phyloP scores from a whole-genome alignment of 2,329 filamentous ascomycete genomes.

The Domatiomyces globalis region DNA sequence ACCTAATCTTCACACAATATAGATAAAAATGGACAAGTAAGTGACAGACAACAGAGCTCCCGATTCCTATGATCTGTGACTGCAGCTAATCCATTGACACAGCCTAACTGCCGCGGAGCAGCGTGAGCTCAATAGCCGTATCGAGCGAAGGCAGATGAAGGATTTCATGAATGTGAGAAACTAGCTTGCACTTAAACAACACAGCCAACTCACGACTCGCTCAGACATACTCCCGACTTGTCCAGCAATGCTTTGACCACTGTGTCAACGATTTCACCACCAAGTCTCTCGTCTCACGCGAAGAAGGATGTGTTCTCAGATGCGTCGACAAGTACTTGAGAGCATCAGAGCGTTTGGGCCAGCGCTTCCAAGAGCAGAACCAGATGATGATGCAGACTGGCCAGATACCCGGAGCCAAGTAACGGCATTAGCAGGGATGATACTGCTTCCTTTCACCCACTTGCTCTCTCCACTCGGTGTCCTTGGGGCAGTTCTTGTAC shows the following conservation, averaged over 20 bases:
- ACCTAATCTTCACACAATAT: background rate
- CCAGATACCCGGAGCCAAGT: slow-evolving; percentile 32
- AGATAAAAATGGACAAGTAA: background rate
- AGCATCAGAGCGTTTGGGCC: slow-evolving; percentile 73
- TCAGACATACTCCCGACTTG: slow-evolving; percentile 51
- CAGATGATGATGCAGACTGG: slow-evolving; percentile 51
- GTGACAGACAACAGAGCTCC: background rate
- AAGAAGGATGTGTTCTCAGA: slow-evolving; percentile 81
- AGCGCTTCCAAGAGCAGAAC: slow-evolving; percentile 72
- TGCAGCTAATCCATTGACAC: slow-evolving; percentile 1
- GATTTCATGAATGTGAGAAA: slow-evolving; percentile 84
- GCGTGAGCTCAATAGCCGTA: slow-evolving; percentile 81
- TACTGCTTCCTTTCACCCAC: background rate
- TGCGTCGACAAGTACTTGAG: slow-evolving; percentile 97
- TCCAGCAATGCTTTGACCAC: slow-evolving; percentile 70
- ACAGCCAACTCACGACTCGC: slow-evolving; percentile 8
- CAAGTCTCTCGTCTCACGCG: slow-evolving; percentile 76
- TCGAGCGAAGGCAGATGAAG: slow-evolving; percentile 97
- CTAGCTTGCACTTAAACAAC: slow-evolving; percentile 9
- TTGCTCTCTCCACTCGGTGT: background rate
- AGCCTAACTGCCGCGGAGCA: slow-evolving; percentile 68
- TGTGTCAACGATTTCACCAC: slow-evolving; percentile 98
- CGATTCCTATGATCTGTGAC: background rate
- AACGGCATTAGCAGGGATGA: slow-evolving; percentile 7
- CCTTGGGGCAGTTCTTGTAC: background rate